Conservation (phyloP, 257 asterid genomes). For the Linaria vulgaris region DNA sequence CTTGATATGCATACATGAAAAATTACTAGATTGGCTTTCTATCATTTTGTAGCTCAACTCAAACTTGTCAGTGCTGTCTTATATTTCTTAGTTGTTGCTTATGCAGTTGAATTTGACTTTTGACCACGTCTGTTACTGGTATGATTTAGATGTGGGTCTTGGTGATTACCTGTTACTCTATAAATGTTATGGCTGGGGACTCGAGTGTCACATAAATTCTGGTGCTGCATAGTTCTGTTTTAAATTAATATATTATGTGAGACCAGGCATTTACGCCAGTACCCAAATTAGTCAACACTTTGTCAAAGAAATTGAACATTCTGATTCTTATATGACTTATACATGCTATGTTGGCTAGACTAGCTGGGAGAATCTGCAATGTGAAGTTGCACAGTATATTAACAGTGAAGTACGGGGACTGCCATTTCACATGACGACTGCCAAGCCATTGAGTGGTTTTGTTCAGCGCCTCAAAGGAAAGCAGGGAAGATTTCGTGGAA, state of each 20-base stretch:
- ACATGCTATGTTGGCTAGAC: slow-evolving; percentile 37
- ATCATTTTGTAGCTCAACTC: neutral
- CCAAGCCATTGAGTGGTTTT: slow-evolving; percentile 76
- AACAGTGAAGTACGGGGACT: slow-evolving; percentile 74
- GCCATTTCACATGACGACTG: slow-evolving; percentile 31
- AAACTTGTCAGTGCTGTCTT: neutral
- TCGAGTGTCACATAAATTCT: no score
- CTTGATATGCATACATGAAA: neutral
- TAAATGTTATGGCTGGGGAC: neutral
- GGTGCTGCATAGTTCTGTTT: no score
- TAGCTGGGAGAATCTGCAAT: slow-evolving; percentile 68
- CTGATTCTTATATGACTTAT: slow-evolving; percentile 21
- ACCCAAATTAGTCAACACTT: slow-evolving; percentile 15
- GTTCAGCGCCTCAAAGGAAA: slow-evolving; percentile 97
- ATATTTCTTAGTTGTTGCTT: neutral
- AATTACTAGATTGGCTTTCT: neutral
- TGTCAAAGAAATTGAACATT: slow-evolving; percentile 3
- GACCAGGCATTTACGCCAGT: neutral
- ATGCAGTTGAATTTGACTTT: neutral
- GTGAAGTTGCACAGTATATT: slow-evolving; percentile 85
- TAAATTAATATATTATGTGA: neutral
- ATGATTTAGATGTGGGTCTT: neutral
- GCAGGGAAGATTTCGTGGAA: slow-evolving; percentile 90
- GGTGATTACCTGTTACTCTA: neutral
- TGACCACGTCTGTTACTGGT: slow-evolving; percentile 9